Base-by-base conservation (phyloP, 2,329 filamentous ascomycete genomes). In the Ceratocystis colombiana region DNA sequence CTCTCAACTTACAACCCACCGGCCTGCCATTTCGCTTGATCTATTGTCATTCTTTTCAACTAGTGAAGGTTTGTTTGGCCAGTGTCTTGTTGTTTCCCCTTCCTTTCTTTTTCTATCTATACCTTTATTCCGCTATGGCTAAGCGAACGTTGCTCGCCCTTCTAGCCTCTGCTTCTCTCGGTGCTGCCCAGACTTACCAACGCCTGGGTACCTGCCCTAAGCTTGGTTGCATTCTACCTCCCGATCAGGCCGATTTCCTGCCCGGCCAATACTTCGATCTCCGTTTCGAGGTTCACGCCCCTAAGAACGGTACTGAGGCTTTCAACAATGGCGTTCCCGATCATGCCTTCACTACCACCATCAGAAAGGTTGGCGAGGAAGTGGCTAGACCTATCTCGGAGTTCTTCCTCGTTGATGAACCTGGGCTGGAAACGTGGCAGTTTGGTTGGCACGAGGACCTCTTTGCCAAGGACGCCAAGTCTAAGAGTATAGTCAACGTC, bases 391-490 rank as follows among this genome's bases (percentile, higher is more conserved):
- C 80, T 66, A 84, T 85, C 50, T 78, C 85, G 17, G 77, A 84
- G 48, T 91, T 84, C 76, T 93, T 94, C 77, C 79, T 79, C 17
- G 72, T 88, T 46, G 72, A 81, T 1, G 88, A 93, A 73, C 87
- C 89, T 22, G 76, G 84, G 73, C 77, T 94, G 17, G 90, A 95
- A 79, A 86, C 79, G 69, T 95, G 90, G 90, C 82, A 85, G 70
- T 94, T 94, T 73, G 81, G 80, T n/a, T 94, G 88, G 88, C 93
- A 83, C 72, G 90, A 93, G 78, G 88, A 95, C 71, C 82, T 90
- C 30, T 95, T 90, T 73, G 89, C 89, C 30, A 78, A 85, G 72
- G 89, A 92, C 71, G 84, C 84, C 3, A 77, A 83, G 25, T 85
- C 81, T 44, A 82, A 88, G 3, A 88, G 86, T 1, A 72, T 90